A percentile compares a stretch with the other conserved stretches of the same genome.
phyloP scores from a whole-genome alignment of 169 alveolate genomes.

The Plasmodium inui region DNA sequence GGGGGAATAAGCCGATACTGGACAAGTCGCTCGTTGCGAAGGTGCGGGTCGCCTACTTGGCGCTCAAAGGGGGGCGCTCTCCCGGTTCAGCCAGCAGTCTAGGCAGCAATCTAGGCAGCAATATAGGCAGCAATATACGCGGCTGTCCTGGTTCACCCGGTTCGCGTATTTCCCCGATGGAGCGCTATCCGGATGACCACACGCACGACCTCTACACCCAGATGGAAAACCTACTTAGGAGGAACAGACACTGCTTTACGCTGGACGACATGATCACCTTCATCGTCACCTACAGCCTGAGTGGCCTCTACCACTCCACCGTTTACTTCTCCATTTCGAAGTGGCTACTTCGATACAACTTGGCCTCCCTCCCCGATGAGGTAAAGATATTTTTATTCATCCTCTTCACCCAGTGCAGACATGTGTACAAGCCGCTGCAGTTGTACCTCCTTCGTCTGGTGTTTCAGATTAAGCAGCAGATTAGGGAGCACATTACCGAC shows the following conservation, averaged over 20 bases:
- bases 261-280: constrained; percentile 17
- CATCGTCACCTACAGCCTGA: constrained; percentile 21
- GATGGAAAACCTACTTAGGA: constrained; percentile 15
- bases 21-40: constrained; percentile 5
- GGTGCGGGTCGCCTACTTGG: background rate
- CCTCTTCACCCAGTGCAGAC: constrained; percentile 20
- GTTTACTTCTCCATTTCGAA: constrained; percentile 22
- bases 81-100: background rate
- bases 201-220: constrained; percentile 1
- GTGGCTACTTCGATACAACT: constrained; percentile 6
- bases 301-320: constrained; percentile 24
- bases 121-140: too few relatives aligned
- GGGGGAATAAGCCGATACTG: background rate
- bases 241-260: constrained; percentile 1
- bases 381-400: background rate
- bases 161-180: too few relatives aligned
- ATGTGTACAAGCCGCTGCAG: background rate
- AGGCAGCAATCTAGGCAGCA: too few relatives aligned
- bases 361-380: constrained; percentile 1
- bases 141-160: too few relatives aligned
- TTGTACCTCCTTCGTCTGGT: background rate
- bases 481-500: too few relatives aligned
- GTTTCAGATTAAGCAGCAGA: too few relatives aligned
- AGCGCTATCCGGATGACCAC: too few relatives aligned
- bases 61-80: background rate